Conservation (phyloP, 2,329 filamentous ascomycete species). For the Epichloe scottii region DNA sequence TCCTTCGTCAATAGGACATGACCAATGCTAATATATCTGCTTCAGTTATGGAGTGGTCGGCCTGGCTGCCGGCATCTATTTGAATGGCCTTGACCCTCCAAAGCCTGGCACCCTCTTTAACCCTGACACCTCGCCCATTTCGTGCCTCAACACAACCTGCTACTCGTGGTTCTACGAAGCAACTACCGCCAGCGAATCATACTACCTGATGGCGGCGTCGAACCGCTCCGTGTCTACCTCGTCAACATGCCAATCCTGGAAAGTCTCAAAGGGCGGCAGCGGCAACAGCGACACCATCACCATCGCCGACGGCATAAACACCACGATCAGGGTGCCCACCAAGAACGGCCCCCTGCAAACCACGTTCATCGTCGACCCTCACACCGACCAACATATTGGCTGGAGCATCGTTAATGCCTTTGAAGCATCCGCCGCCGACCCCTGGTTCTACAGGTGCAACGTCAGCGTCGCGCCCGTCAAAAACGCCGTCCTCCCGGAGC, state of each 20-base stretch:
- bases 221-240: constrained; percentile 19
- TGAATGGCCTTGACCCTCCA: constrained; percentile 11
- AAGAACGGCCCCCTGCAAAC: constrained; percentile 21
- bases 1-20: background rate
- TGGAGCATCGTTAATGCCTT: constrained; percentile 23
- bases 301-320: constrained; percentile 13
- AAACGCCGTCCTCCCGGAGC: constrained; percentile 23
- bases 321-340: constrained; percentile 14
- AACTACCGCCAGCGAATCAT: constrained; percentile 7
- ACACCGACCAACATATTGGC: constrained; percentile 11
- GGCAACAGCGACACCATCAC: constrained; percentile 16
- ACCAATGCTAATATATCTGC: background rate
- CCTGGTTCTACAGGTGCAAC: constrained; percentile 31
- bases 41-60: background rate
- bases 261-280: constrained; percentile 19
- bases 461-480: constrained; percentile 21
- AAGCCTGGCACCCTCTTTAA: constrained; percentile 18
- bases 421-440: constrained; percentile 21
- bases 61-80: constrained; percentile 14
- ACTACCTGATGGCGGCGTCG: constrained; percentile 16
- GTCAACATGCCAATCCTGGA: constrained; percentile 18
- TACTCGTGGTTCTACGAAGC: constrained; percentile 27
- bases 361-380: constrained; percentile 23
- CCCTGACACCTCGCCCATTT: constrained; percentile 14
- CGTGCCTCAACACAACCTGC: constrained; percentile 21